phyloP scores from a whole-genome alignment of 2,329 filamentous ascomycete genomes.

The Trichoderma simmonsii region DNA sequence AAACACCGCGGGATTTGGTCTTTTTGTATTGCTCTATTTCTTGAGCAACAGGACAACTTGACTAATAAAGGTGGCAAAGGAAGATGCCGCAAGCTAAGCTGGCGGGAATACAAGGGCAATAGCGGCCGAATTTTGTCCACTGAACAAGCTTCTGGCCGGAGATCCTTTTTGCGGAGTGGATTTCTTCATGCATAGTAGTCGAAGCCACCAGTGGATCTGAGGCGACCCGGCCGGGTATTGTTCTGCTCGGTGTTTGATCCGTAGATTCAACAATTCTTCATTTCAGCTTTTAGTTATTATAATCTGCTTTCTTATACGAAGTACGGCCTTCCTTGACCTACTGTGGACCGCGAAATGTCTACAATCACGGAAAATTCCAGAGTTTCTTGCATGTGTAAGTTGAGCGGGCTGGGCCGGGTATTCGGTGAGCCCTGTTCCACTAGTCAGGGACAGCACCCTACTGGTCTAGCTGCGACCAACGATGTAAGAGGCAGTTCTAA shows the following conservation, averaged over 20 bases:
- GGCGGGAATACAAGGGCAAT: slow-evolving; percentile 4
- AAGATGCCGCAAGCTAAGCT: not conserved
- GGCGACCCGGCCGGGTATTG: not conserved
- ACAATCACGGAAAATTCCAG: too few relatives aligned
- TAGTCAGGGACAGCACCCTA: not conserved
- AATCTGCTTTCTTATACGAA: not conserved
- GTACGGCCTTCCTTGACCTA: not conserved
- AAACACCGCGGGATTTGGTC: not conserved
- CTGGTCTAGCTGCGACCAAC: not conserved
- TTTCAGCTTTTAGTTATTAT: not conserved
- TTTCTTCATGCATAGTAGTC: not conserved
- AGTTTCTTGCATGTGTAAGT: not conserved
- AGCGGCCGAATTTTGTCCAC: not conserved
- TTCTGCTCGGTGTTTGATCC: not conserved
- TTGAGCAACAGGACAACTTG: not conserved
- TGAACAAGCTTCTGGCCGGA: not conserved
- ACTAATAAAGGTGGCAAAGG: not conserved
- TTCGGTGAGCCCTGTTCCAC: not conserved
- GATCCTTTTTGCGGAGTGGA: not conserved
- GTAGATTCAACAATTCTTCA: not conserved
- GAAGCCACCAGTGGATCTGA: not conserved
- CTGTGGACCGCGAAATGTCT: not conserved
- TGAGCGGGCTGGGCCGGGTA: not conserved
- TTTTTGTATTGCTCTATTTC: not conserved
- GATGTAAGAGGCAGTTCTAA: not conserved